Evolutionary conservation across 2,329 filamentous ascomycete genomes (phyloP).

Genomic region (Fusarium agapanthi): DNA sequence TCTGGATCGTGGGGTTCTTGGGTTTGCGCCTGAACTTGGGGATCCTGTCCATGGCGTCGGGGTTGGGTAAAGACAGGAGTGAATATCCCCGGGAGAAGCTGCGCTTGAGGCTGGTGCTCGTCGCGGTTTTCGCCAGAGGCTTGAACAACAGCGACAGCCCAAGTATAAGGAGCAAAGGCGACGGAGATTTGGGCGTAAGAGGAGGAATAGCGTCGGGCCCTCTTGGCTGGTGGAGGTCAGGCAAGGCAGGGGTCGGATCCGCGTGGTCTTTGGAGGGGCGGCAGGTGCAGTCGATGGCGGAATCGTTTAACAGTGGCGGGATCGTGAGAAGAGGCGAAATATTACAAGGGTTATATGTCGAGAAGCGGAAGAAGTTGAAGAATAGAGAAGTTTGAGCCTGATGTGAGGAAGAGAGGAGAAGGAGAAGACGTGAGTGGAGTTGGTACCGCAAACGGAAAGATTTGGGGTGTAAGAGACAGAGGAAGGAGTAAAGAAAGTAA

Average conservation of each 20-base stretch:
- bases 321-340: constrained; percentile 9
- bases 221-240: constrained; percentile 34
- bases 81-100: constrained; percentile 18
- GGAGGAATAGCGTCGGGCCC: constrained; percentile 34
- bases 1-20: constrained; percentile 55
- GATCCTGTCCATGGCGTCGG: constrained; percentile 52
- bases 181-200: constrained; percentile 33
- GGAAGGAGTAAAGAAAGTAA: neutral
- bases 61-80: constrained; percentile 13
- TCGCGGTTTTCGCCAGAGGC: constrained; percentile 12
- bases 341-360: neutral
- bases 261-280: constrained; percentile 32
- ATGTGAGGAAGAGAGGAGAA: neutral
- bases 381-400: neutral
- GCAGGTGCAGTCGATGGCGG: constrained; percentile 21
- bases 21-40: constrained; percentile 55
- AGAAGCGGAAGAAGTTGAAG: neutral
- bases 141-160: constrained; percentile 12
- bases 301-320: constrained; percentile 22
- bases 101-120: constrained; percentile 22
- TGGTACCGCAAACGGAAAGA: constrained; percentile 20
- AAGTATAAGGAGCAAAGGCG: constrained; percentile 24
- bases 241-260: constrained; percentile 38
- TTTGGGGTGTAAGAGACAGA: constrained; percentile 4
- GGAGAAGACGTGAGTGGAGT: constrained; percentile 1